Base-by-base conservation (phyloP, 768 basidiomycete genomes). In the Mrakia gelida region DNA sequence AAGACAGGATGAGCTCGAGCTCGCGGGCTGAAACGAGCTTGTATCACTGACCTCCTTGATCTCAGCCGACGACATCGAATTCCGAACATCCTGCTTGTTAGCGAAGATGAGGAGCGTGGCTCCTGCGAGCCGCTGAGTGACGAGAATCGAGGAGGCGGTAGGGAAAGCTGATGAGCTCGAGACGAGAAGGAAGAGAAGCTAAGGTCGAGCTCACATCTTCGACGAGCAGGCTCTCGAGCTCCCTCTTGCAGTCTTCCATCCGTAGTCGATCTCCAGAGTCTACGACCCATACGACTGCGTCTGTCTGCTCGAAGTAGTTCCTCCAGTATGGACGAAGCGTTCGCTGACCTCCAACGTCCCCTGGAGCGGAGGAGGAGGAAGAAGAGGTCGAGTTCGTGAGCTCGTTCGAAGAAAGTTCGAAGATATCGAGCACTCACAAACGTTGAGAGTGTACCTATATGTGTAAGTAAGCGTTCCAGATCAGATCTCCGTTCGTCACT, bases 251-350 rank as follows among this genome's bases (percentile, higher is more conserved):
- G 84, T 98, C 95, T 71, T 87, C 85, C 88, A 97, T 93, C 80
- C 97, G 89, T 86, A 94, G 87, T 61, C 92, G 88, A 85, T 98
- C 96, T 54, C 92, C 89, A 0, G 95, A 96, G 86, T 99, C 97
- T 61, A 99, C 95, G 26, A 99, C 96, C 97, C 97, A 99, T 49
- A 98, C 94, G 63, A 99, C 87, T 10, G 92, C 96, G 85, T 98
- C 97, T 15, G 97, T 98, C 85, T 95, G 93, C 85, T 99, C 97
- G 81, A 98, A 98, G 86, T 98, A 98, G 84, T 98, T 99, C 34
- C 94, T 87, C 97, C 97, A 99, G 84, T 98, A 98, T 10, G 97
- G 96, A 43, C 97, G 89, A 73, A 99, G 90, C 0, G 94, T 95
- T 77, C 91, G 90, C 84, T 99, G 97, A 32, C 97, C 96, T 52